Evolutionary conservation across 352 stramenopile genomes (phyloP).

Genomic region (Globisporangium viniferum): DNA sequence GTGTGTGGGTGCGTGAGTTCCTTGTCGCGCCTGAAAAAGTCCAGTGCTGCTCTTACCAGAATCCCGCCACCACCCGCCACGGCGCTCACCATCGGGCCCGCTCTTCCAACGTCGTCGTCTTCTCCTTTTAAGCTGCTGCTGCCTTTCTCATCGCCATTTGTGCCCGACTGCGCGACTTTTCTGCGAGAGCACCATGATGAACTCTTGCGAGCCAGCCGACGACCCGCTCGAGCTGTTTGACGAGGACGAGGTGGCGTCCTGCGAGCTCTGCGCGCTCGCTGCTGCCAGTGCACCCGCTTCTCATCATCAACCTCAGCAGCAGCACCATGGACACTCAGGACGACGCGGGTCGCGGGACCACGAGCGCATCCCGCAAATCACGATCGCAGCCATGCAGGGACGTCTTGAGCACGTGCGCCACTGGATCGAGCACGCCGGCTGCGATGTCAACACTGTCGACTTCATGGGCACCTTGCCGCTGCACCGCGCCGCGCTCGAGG

Average conservation of each 20-base stretch:
- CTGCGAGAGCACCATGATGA: conserved; percentile 1
- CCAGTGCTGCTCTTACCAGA: background rate
- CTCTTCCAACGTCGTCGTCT: background rate
- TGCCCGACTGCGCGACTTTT: background rate
- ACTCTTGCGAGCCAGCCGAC: background rate
- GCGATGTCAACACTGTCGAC: conserved; percentile 18
- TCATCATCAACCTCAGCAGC: background rate
- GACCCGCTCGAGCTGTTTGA: background rate
- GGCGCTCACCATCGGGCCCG: background rate
- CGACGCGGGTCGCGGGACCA: background rate
- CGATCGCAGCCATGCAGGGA: conserved; percentile 17
- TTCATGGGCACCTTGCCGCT: conserved; percentile 13
- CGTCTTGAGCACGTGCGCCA: conserved; percentile 21
- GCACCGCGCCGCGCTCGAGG: conserved; percentile 19
- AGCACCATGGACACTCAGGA: background rate
- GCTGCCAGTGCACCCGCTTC: background rate
- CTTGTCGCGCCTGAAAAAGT: background rate
- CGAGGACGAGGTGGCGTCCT: background rate
- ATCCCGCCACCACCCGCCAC: background rate
- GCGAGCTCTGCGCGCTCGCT: conserved; percentile 2
- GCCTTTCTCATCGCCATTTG: background rate
- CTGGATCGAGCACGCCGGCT: conserved; percentile 21
- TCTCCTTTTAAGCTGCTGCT: background rate
- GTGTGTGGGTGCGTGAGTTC: background rate
- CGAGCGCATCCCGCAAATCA: conserved; percentile 9